Evolutionary conservation across 495 filamentous ascomycete genomes (phyloP).

Genomic region (Bacidia rubella): DNA sequence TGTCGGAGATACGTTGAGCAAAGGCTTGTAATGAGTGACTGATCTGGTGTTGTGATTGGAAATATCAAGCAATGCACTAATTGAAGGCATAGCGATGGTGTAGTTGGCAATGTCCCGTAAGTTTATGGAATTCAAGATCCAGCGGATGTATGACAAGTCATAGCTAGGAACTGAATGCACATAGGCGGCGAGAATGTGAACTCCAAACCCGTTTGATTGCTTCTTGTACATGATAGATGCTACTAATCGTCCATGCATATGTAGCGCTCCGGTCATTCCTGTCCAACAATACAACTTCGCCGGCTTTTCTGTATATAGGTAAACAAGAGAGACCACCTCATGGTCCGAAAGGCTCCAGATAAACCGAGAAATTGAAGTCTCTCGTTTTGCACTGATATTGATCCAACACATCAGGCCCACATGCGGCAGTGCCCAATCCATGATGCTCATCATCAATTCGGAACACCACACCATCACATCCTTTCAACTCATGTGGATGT

Average conservation of each 20-base stretch:
- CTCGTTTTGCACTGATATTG: slow-evolving; percentile 29
- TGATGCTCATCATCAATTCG: slow-evolving; percentile 43
- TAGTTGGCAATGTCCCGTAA: background rate
- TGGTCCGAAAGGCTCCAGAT: slow-evolving; percentile 9
- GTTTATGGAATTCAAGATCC: too few species aligned
- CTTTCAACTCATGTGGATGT: slow-evolving; percentile 48
- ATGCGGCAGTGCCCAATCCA: slow-evolving; percentile 46
- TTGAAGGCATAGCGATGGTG: background rate
- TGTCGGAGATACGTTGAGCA: slow-evolving; percentile 15
- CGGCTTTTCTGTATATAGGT: background rate
- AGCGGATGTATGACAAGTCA: too few species aligned
- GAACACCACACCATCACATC: slow-evolving; percentile 38
- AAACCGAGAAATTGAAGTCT: slow-evolving; percentile 15
- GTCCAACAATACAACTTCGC: too few species aligned
- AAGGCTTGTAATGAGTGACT: slow-evolving; percentile 5
- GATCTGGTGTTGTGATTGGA: too few species aligned
- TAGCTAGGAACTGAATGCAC: too few species aligned
- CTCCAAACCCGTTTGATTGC: too few species aligned
- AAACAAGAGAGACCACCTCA: background rate
- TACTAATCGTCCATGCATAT: too few species aligned
- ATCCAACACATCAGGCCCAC: slow-evolving; percentile 44
- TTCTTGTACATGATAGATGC: too few species aligned
- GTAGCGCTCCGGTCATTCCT: too few species aligned
- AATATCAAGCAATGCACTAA: too few species aligned
- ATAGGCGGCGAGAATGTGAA: too few species aligned